These are phyloP conservation scores for Aureobasidium musti DNA, from an alignment of 2,329 filamentous ascomycete genomes.

Conservation along the genomic window DNA sequence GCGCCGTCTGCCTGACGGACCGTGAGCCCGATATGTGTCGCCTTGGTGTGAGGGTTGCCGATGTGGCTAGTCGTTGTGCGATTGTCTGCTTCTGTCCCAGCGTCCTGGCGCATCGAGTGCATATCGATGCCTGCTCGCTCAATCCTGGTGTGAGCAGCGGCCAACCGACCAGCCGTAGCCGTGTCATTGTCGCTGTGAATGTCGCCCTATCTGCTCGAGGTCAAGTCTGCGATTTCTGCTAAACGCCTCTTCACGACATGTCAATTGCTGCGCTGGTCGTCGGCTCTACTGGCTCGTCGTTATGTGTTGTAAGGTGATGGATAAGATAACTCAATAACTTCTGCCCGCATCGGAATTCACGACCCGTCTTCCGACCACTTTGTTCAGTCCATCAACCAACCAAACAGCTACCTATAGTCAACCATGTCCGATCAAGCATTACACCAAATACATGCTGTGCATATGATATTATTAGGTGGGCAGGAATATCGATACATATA, in stretches of 20 bases:
- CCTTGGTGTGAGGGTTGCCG: conserved; percentile 28
- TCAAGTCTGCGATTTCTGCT: neutral
- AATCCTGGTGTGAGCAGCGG: conserved; percentile 15
- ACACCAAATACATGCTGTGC: neutral
- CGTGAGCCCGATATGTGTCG: conserved; percentile 34
- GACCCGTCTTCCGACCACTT: neutral
- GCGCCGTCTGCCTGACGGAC: conserved; percentile 23
- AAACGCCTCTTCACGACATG: neutral
- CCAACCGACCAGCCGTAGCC: conserved; percentile 19
- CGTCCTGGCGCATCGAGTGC: conserved; percentile 37
- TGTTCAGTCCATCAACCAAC: neutral
- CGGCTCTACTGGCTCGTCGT: neutral
- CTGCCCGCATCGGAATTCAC: neutral
- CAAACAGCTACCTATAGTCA: neutral
- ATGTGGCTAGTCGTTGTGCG: conserved; percentile 32
- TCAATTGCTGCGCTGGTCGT: neutral
- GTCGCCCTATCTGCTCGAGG: neutral
- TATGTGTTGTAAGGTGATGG: neutral
- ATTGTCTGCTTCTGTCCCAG: conserved; percentile 33
- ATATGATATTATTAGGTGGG: neutral
- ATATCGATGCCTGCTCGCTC: conserved; percentile 32
- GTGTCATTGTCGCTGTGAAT: conserved; percentile 6
- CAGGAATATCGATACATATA: neutral
- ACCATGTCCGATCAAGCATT: neutral
- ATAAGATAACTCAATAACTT: conserved; percentile 16